Evolutionary conservation across 139 green algal species (phyloP).

Genomic region (Ettlia oleoabundans): DNA sequence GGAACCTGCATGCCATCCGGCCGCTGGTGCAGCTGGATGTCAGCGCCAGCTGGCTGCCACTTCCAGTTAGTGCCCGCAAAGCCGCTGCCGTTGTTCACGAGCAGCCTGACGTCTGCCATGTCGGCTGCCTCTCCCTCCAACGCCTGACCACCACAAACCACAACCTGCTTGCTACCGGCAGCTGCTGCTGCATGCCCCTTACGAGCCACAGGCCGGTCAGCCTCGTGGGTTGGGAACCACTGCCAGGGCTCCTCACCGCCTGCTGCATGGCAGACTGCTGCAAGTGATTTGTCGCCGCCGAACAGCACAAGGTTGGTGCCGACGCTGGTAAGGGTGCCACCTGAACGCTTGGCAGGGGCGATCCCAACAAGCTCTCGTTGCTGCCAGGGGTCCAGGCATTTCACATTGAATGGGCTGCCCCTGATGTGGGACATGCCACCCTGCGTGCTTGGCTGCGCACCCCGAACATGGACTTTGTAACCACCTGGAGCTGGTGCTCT

Average conservation of each 20-base stretch:
- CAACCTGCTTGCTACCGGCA: constrained; percentile 41
- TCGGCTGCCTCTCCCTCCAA: constrained; percentile 49
- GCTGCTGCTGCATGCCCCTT: constrained; percentile 50
- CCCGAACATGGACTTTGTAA: constrained; percentile 73
- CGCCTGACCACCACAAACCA: constrained; percentile 71
- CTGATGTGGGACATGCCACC: constrained; percentile 66
- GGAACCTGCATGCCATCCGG: constrained; percentile 2
- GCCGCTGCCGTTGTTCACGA: constrained; percentile 6
- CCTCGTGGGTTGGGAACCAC: constrained; percentile 50
- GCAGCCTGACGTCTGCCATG: neutral
- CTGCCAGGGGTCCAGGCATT: constrained; percentile 71
- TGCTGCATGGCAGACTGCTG: constrained; percentile 62
- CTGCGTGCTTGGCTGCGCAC: constrained; percentile 67
- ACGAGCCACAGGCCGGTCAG: constrained; percentile 56
- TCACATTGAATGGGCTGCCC: constrained; percentile 78
- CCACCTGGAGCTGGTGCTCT: constrained; percentile 51
- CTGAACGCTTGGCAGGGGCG: constrained; percentile 67
- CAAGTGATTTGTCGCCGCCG: constrained; percentile 71
- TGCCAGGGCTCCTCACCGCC: constrained; percentile 46
- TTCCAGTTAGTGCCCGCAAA: constrained; percentile 18
- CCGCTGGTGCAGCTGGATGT: neutral
- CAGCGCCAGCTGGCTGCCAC: constrained; percentile 3
- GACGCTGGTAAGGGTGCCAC: constrained; percentile 51
- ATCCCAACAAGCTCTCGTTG: constrained; percentile 68
- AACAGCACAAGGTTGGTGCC: constrained; percentile 73